phyloP scores from a whole-genome alignment of 2,329 filamentous ascomycete species.

The Pseudofabraea citricarpa region DNA sequence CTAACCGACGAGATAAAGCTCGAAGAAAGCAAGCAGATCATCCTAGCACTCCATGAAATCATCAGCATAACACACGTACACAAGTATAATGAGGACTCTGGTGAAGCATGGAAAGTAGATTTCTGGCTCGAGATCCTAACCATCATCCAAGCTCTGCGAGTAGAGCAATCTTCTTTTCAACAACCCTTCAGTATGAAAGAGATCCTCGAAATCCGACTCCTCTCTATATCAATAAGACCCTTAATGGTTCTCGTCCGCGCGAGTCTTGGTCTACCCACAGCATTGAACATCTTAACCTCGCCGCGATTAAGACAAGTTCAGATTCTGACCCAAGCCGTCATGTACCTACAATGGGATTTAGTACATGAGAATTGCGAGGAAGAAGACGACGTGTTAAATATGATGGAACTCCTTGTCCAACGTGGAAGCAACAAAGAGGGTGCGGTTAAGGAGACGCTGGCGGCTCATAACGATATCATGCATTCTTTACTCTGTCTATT shows the following conservation, averaged over 20 bases:
- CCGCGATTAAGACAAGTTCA: constrained; percentile 4
- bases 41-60: constrained; percentile 6
- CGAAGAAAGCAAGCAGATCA: neutral
- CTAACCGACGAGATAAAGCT: neutral
- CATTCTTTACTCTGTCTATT: neutral
- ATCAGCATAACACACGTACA: neutral
- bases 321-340: constrained; percentile 6
- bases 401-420: constrained; percentile 9
- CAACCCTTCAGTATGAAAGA: constrained; percentile 8
- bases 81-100: neutral
- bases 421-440: constrained; percentile 2
- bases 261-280: neutral
- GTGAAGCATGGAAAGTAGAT: constrained; percentile 8
- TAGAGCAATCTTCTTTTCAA: constrained; percentile 5
- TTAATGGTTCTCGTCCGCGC: neutral
- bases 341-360: constrained; percentile 12
- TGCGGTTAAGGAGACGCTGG: constrained; percentile 5
- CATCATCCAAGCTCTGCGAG: constrained; percentile 9
- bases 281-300: neutral
- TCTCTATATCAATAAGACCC: constrained; percentile 9
- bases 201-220: constrained; percentile 7
- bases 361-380: constrained; percentile 8
- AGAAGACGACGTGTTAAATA: constrained; percentile 6
- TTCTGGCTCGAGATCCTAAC: constrained; percentile 10
- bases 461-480: constrained; percentile 8